phyloP scores from a whole-genome alignment of 148 eudicot genomes.

The Suaeda aralocaspica region DNA sequence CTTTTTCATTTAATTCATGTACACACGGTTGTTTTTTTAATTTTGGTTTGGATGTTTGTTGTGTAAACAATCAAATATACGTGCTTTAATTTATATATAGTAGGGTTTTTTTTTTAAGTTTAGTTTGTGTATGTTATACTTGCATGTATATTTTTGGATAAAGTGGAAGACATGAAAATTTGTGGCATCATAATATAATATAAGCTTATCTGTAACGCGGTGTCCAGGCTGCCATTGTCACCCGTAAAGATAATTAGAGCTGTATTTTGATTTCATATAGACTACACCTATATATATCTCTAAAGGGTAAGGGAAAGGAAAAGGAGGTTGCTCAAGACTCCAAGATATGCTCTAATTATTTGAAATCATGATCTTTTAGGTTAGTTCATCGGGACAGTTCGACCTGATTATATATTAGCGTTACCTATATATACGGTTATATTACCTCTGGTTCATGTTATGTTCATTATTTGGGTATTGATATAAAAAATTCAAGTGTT shows the following conservation, averaged over 20 bases:
- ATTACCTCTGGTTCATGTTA: too few species aligned
- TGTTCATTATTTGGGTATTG: too few species aligned
- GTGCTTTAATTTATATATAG: slow-evolving; percentile 22
- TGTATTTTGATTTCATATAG: neutral
- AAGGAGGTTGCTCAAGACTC: too few species aligned
- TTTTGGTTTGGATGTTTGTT: slow-evolving; percentile 17
- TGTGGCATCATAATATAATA: slow-evolving; percentile 6
- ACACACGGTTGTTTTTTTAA: slow-evolving; percentile 7
- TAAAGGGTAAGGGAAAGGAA: neutral
- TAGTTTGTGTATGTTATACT: neutral
- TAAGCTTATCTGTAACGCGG: slow-evolving; percentile 29
- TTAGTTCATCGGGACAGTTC: too few species aligned
- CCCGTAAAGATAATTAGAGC: slow-evolving; percentile 10
- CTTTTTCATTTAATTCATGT: slow-evolving; percentile 16
- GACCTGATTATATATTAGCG: too few species aligned
- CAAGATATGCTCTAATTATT: too few species aligned
- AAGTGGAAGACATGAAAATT: slow-evolving; percentile 30
- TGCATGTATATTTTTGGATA: slow-evolving; percentile 11
- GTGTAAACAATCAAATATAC: slow-evolving; percentile 11
- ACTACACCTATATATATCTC: neutral
- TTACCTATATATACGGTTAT: too few species aligned
- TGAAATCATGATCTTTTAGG: too few species aligned
- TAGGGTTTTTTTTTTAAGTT: neutral
- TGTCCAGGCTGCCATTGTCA: slow-evolving; percentile 29
- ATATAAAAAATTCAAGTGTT: too few species aligned